Base-by-base conservation (phyloP, 768 basidiomycete genomes). In the Pleurotus ostreatus region DNA sequence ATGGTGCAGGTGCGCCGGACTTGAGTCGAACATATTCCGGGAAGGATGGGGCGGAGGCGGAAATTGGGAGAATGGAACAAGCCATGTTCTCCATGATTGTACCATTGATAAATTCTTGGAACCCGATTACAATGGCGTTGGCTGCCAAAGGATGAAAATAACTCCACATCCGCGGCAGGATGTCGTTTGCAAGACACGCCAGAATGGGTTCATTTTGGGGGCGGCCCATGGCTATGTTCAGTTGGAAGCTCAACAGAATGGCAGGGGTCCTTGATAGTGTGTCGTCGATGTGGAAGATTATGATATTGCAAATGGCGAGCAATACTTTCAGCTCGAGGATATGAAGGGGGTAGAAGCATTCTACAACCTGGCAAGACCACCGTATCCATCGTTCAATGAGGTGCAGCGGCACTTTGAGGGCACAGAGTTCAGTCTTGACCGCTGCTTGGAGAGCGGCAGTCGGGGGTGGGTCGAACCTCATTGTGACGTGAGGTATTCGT, bases 1-100 rank as follows among this genome's bases (percentile, higher is more conserved):
- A 55, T 22, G 20, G 22, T 7, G 22, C 20, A 7, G 39, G 37
- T 16, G 41, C 41, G n/a, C 53, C 53, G 11, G 53, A 55, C 48
- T 49, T 49, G 48, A 49, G 48, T 22, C 48, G 48, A 23, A 49
- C 48, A 26, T 49, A 49, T 26, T 49, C 48, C 9, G 48, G 48
- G 25, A 49, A 49, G 12, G 23, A 16, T 7, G 48, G 48, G 22
- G 48, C 48, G 8, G 15, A 22, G 12, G 48, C 1, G 41, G 41
- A 4, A 20, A 43, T 20, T 20, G 41, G 41, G n/a, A 43, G 15
- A 15, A 43, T n/a, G n/a, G 41, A 43, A 0, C 41, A 4, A 43
- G 41, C 8, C 41, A 43, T 43, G n/a, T 20, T 43, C 18, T 43
- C 41, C 41, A 43, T n/a, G 41, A 43, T 43, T n/a, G 41, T 43